phyloP scores from a whole-genome alignment of 805 yeast genomes.

The Kluyveromyces aestuarii region DNA sequence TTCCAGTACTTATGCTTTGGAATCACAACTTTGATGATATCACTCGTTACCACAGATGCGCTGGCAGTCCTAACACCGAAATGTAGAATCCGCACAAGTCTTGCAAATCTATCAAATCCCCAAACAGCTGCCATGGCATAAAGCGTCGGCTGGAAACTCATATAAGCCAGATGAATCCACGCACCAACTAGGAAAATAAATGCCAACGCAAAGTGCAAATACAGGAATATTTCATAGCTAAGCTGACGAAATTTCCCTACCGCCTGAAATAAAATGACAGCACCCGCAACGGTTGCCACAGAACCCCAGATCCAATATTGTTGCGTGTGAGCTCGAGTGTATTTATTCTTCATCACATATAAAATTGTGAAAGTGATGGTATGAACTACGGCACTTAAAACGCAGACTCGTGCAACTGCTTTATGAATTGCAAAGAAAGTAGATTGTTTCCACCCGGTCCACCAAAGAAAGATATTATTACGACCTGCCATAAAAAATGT shows the following conservation, averaged over 20 bases:
- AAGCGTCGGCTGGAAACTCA: slow-evolving; percentile 19
- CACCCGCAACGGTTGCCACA: slow-evolving; percentile 5
- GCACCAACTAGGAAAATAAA: slow-evolving; percentile 3
- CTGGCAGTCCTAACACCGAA: slow-evolving; percentile 34
- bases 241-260: neutral
- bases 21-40: neutral
- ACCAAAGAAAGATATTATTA: slow-evolving; percentile 5
- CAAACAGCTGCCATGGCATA: slow-evolving; percentile 46
- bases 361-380: slow-evolving; percentile 33
- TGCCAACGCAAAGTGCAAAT: slow-evolving; percentile 3
- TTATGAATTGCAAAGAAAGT: slow-evolving; percentile 5
- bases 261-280: slow-evolving; percentile 3
- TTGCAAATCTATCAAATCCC: slow-evolving; percentile 50
- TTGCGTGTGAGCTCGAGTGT: neutral
- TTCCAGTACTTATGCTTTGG: slow-evolving; percentile 24
- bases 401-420: slow-evolving; percentile 15
- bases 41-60: neutral
- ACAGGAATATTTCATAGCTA: slow-evolving; percentile 4
- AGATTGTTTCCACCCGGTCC: slow-evolving; percentile 7
- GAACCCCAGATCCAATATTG: slow-evolving; percentile 24
- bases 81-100: too few species aligned
- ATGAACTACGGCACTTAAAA: slow-evolving; percentile 45
- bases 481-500: slow-evolving; percentile 25
- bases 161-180: slow-evolving; percentile 1
- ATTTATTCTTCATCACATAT: neutral